Conservation (phyloP, 1,139 yeast species). For the Blastobotrys arbuscula region DNA sequence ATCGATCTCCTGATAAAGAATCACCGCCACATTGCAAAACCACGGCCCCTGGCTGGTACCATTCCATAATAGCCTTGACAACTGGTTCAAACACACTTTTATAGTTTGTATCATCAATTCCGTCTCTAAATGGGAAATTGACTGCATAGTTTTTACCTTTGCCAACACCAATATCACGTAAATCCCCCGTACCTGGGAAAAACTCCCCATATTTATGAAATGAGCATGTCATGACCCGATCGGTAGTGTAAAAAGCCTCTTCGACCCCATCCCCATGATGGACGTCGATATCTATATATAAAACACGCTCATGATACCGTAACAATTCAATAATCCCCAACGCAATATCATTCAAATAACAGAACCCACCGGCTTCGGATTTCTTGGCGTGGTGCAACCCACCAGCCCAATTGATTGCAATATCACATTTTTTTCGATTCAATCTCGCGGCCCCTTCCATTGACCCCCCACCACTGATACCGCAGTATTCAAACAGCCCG, state of each 20-base stretch:
- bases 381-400: constrained; percentile 97
- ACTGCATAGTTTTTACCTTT: constrained; percentile 84
- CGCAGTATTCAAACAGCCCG: constrained; percentile 91
- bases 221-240: constrained; percentile 94
- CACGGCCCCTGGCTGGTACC: constrained; percentile 91
- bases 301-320: constrained; percentile 90
- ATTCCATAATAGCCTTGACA: constrained; percentile 72
- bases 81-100: constrained; percentile 85
- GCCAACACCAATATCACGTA: constrained; percentile 83
- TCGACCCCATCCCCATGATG: constrained; percentile 99
- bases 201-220: constrained; percentile 97
- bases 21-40: constrained; percentile 87
- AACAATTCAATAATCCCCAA: constrained; percentile 84
- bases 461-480: constrained; percentile 92
- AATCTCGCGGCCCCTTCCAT: constrained; percentile 96
- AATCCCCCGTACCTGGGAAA: constrained; percentile 94
- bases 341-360: constrained; percentile 87
- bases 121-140: constrained; percentile 86
- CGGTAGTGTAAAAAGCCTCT: constrained; percentile 95
- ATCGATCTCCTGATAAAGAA: constrained; percentile 82
- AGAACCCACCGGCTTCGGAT: constrained; percentile 92
- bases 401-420: constrained; percentile 96
- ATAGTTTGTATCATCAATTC: constrained; percentile 85
- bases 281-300: constrained; percentile 91
- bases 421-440: constrained; percentile 89